A percentile compares a stretch with the other conserved stretches of the same genome.
Evolutionary conservation across 176 grass and related monocot genomes (phyloP).

Genomic region (Puccinellia tenuiflora): DNA sequence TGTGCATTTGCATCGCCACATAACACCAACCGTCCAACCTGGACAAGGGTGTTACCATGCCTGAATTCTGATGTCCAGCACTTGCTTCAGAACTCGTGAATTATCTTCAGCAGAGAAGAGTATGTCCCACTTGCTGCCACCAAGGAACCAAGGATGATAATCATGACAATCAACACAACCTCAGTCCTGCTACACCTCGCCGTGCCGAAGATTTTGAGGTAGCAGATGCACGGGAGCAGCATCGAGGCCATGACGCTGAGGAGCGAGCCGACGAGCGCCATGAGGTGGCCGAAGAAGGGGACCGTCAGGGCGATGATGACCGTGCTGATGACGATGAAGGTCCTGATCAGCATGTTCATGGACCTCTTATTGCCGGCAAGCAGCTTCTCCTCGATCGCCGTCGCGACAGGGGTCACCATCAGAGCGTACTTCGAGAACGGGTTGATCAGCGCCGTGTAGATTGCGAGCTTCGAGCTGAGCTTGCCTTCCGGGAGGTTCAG

Average conservation of each 20-base stretch:
- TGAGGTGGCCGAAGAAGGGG: constrained; percentile 65
- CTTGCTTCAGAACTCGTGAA: constrained; percentile 40
- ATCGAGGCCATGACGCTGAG: constrained; percentile 59
- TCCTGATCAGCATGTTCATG: constrained; percentile 10
- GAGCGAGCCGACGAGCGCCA: constrained; percentile 72
- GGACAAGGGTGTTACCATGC: neutral
- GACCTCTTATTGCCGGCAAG: neutral
- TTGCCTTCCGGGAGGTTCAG: constrained; percentile 49
- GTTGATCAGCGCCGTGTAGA: constrained; percentile 45
- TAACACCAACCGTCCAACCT: neutral
- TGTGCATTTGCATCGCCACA: neutral
- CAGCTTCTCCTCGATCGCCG: constrained; percentile 39
- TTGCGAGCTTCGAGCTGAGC: constrained; percentile 46
- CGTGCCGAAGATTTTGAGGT: constrained; percentile 59
- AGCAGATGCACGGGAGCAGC: constrained; percentile 69
- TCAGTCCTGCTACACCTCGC: constrained; percentile 31
- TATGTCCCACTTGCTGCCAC: constrained; percentile 47
- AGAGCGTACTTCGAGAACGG: constrained; percentile 61
- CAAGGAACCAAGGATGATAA: constrained; percentile 44
- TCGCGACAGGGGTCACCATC: constrained; percentile 37
- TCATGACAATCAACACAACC: constrained; percentile 31
- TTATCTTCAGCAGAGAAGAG: constrained; percentile 59
- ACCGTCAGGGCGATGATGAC: constrained; percentile 39
- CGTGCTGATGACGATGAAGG: constrained; percentile 48
- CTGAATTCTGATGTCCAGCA: neutral